Evolutionary conservation across 208 protist genomes (phyloP), one percentile per base, ranked within the genome.

Genomic region (Crithidia thermophila): DNA sequence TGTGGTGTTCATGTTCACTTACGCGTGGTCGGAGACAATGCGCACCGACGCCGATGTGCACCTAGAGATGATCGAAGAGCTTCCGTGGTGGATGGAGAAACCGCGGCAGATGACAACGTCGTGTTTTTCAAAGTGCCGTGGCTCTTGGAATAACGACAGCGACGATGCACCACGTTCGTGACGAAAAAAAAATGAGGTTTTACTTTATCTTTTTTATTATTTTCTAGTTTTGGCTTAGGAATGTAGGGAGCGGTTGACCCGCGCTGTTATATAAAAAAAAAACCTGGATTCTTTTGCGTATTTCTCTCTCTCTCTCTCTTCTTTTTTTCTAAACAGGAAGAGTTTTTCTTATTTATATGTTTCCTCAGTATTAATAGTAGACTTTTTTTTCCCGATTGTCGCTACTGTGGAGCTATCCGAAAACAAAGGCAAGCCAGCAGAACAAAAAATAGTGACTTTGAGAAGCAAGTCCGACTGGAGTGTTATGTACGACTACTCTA

Each of bases 21-120:
- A 43, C 25, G 20, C 71, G 8, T 52, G 49, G 28, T 75, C 75
- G 4, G 65, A 45, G 42, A n/a, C 27, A 5, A 39, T 84, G 42
- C 49, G 55, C 23, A 78, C 77, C 2, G 66, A 72, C 16, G 67
- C 49, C 3, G 73, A 77, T n/a, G n/a, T 21, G 21, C 25, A 51
- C 31, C 20, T 82, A 23, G 56, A 74, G 46, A 70, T 82, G 49
- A 58, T 39, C 1, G 27, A 50, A 3, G 57, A 31, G 21, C 9
- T 30, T 9, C 52, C 18, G 18, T 23, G 13, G 5, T 57, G 45
- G 33, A 27, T 56, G 20, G 34, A 11, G 21, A 30, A 25, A 18
- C 11, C 27, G 42, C 33, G 58, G 33, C 33, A 8, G 43, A 7
- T 10, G 21, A 7, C 43, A 18, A 25, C 43, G 43, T 18, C 43